Evolutionary conservation across 345 rosid species (phyloP).

Genomic region (Hevea brasiliensis): DNA sequence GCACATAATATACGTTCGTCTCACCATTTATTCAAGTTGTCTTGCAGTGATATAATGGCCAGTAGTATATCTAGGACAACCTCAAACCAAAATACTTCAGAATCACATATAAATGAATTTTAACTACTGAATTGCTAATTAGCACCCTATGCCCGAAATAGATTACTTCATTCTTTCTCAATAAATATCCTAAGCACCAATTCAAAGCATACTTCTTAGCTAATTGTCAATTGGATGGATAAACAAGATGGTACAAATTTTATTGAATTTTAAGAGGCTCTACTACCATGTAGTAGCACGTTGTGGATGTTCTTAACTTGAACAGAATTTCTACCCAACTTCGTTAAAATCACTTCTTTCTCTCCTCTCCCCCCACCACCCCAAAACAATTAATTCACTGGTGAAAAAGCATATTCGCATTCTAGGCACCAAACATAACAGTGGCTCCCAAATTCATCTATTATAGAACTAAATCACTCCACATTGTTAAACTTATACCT

Average conservation of each 20-base stretch:
- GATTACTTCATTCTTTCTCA: not conserved
- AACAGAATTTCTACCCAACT: not conserved
- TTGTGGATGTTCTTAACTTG: not conserved
- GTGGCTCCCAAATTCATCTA: not conserved
- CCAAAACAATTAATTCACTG: constrained; percentile 5
- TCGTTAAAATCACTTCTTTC: not conserved
- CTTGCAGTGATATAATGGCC: not conserved
- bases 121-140: not conserved
- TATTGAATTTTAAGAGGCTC: not conserved
- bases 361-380: too few relatives aligned
- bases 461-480: not conserved
- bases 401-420: not conserved
- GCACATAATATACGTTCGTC: not conserved
- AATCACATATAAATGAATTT: not conserved
- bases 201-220: not conserved
- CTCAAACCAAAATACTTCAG: not conserved
- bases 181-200: not conserved
- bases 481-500: constrained; percentile 44
- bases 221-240: not conserved
- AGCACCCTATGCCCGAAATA: not conserved
- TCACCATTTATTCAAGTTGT: not conserved
- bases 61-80: not conserved
- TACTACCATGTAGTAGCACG: not conserved
- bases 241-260: not conserved
- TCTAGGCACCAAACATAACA: not conserved